Base-by-base conservation (phyloP, 352 stramenopile genomes). In the Labyrinthula sp. region DNA sequence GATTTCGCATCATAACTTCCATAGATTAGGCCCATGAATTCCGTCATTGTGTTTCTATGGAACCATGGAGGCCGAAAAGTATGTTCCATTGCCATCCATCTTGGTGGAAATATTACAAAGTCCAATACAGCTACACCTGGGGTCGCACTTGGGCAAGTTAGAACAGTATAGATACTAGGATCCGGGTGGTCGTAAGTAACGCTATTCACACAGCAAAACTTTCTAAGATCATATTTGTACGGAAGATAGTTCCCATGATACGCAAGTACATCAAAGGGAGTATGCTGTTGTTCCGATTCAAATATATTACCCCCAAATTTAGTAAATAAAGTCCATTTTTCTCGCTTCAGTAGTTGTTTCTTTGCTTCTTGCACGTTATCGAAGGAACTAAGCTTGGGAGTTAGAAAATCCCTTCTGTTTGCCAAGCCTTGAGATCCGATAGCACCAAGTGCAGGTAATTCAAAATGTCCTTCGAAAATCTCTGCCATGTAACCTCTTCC, bases 21-120 rank as follows among this genome's bases (percentile, higher is more conserved):
- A 50, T 80, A 80, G 48, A 95, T 79, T 67, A 95, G 86, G 34
- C 85, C 85, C 85, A 95, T 95, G 60, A 89, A 95, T 67, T 95
- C 83, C 15, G 70, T 81, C 83, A 94, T 94, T 48, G 69, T 82
- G 67, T 95, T 95, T 37, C 82, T 73, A 61, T 95, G 85, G 59
- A 90, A 69, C 18, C 54, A 70, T 2, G 59, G 62, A 14, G 62
- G 62, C 9, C 62, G 56, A 45, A 82, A 78, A 18, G 83, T 93
- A 59, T 94, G 67, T 36, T 89, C 73, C 58, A 82, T 81, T 10
- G 67, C 80, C 81, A 94, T 92, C 69, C 84, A 90, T 15, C 84
- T 72, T 7, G 81, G 82, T 15, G 84, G 82, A 56, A 95, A 95
- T 49, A 95, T 89, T 6, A 95, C 84, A 67, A 95, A 94, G 60